phyloP scores from a whole-genome alignment of 257 asterid genomes.

The Mentha longifolia region DNA sequence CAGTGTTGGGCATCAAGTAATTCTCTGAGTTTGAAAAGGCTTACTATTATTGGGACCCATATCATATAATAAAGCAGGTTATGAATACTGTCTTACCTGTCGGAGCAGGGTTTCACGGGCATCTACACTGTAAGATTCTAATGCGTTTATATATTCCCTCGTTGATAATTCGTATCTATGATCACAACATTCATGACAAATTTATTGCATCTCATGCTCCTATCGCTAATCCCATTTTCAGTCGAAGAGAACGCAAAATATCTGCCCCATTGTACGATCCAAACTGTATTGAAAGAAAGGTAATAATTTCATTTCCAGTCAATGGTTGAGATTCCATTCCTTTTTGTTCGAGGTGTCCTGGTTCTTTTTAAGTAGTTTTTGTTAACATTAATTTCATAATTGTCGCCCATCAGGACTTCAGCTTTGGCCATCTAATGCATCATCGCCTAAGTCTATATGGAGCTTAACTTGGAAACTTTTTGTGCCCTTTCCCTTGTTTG shows the following conservation, averaged over 20 bases:
- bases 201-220: conserved; percentile 29
- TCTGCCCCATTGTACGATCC: conserved; percentile 48
- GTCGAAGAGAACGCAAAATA: conserved; percentile 47
- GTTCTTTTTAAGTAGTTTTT: not conserved
- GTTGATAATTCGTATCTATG: conserved; percentile 3
- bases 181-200: conserved; percentile 16
- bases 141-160: conserved; percentile 5
- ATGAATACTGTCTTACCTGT: conserved; percentile 36
- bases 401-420: conserved; percentile 18
- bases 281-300: conserved; percentile 53
- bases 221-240: conserved; percentile 34
- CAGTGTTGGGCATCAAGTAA: not conserved
- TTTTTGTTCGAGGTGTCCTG: not conserved
- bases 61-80: conserved; percentile 45
- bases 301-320: conserved; percentile 30
- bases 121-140: conserved; percentile 49
- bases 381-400: conserved; percentile 10
- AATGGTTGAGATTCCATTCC: conserved; percentile 22
- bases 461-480: not conserved
- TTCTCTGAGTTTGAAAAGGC: not conserved
- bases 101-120: conserved; percentile 43
- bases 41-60: not conserved
- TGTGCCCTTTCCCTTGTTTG: not conserved
- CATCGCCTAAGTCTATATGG: conserved; percentile 8
- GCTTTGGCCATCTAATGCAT: conserved; percentile 9